These are phyloP conservation scores for Chytriomyces sp. DNA, from an alignment of 192 early-diverging fungal species.

Conservation along the genomic window DNA sequence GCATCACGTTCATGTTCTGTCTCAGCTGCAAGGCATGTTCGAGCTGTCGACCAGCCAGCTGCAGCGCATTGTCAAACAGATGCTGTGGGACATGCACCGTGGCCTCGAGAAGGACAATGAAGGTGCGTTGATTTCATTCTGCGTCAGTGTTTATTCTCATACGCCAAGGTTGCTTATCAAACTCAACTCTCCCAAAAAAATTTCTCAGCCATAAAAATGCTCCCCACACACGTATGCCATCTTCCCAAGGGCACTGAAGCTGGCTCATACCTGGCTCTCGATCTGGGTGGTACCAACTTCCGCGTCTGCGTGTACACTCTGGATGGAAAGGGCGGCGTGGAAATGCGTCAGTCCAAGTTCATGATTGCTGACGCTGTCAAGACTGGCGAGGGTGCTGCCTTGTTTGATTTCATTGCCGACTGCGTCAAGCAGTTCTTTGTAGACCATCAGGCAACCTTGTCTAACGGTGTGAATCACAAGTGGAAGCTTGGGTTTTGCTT, in stretches of 20 bases:
- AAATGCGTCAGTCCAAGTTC: conserved; percentile 74
- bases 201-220: conserved; percentile 66
- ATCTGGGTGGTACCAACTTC: conserved; percentile 95
- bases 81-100: conserved; percentile 47
- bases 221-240: conserved; percentile 85
- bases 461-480: not conserved
- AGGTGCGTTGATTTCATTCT: not conserved
- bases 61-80: conserved; percentile 38
- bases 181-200: not conserved
- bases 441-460: conserved; percentile 19
- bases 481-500: conserved; percentile 84
- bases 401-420: conserved; percentile 93
- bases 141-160: not conserved
- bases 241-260: conserved; percentile 83
- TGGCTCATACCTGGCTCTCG: conserved; percentile 87
- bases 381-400: conserved; percentile 66
- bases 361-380: conserved; percentile 78
- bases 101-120: conserved; percentile 40
- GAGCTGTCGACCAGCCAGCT: conserved; percentile 26
- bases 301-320: conserved; percentile 84
- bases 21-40: conserved; percentile 41
- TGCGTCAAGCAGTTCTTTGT: conserved; percentile 78
- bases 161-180: not conserved
- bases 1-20: not conserved
- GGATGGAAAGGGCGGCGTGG: conserved; percentile 69